Base-by-base conservation (phyloP, 2,329 filamentous ascomycete species). In the Elsinoe perseae region DNA sequence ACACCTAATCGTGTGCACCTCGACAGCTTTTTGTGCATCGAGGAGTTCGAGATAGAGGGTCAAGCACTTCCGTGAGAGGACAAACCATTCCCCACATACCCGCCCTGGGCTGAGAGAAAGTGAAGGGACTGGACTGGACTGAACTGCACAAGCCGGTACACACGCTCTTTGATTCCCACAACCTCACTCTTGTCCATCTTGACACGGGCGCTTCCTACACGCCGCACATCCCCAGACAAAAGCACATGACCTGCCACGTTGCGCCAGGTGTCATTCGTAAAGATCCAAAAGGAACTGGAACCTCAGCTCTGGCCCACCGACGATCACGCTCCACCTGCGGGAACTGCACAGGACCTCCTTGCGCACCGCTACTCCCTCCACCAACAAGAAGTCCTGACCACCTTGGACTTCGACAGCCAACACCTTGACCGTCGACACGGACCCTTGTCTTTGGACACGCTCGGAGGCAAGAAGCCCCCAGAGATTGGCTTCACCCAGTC, bases 271-370 rank as follows among this genome's bases (percentile, higher is more conserved):
- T 9, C 44, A 50, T 50, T 32, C 28, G 25, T 32, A 52, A 18
- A 44, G 40, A 18, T 32, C 20, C 30, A 18, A 36, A 25, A 21
- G 16, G 30, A 25, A 52, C 48, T 34, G 21, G 48, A 36, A n/a
- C 25, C 18, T 27, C 30, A 52, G 48, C 48, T 52, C 48, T 52
- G 48, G 48, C 48, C 48, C 48, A 52, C 48, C 28, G 48, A 52
- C 48, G 48, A 52, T 52, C 48, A 20, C 48, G 30, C 48, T 52
- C 48, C 28, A 38, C 48, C 48, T 27, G 48, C 48, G 48, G 48
- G 48, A 52, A 36, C 48, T 34, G 48, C 30, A 32, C 48, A 52
- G 25, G 48, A 36, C 48, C 48, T 52, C 48, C 48, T 52, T 52
- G 48, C 48, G 48, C 48, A 52, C 48, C 48, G 48, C 48, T 52